Evolutionary conservation across 83 land plant species (phyloP), one percentile per base, ranked within the genome.

Genomic region (Picea mariana): DNA sequence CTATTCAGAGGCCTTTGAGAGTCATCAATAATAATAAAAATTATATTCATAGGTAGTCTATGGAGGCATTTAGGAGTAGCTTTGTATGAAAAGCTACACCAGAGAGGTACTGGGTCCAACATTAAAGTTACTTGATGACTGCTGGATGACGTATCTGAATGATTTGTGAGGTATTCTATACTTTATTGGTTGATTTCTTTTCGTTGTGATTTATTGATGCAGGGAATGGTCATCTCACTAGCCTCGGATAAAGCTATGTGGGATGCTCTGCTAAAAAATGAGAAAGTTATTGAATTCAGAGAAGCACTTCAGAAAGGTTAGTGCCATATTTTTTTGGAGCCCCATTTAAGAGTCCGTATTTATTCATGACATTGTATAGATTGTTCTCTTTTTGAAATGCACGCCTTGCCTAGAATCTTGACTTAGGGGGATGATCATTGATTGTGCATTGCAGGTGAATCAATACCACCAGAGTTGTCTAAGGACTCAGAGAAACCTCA

Each of bases 211-310:
- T 62, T 23, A 24, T 26, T 67, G 21, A 62, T 84, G 83, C 84
- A 92, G 94, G 88, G 78, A 42, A 84, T 92, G 90, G 94, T 92
- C 4, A 49, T 49, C 42, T 89, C 93, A 17, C 68, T 91, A 27
- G 86, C 93, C 38, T 87, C 90, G 64, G 93, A 91, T 81, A 81
- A 84, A 79, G 86, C 91, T 61, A 85, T 91, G 8, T 91, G 93
- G 93, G 84, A 91, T 79, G 93, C 93, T 16, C 82, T 91, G n/a
- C 76, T 89, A 84, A 91, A 84, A 40, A 91, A 91, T 76, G 91
- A 87, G 61, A 81, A n/a, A 12, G 91, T 91, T 4, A 69, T 77
- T 20, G 86, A 89, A 77, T 80, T 91, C 17, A 81, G 78, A 31
- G 81, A 87, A 34, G 83, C 90, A 9, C 65, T 80, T n/a, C 67